These are phyloP conservation scores for Suillus subaureus DNA, from an alignment of 768 basidiomycete genomes.

Conservation along the genomic window DNA sequence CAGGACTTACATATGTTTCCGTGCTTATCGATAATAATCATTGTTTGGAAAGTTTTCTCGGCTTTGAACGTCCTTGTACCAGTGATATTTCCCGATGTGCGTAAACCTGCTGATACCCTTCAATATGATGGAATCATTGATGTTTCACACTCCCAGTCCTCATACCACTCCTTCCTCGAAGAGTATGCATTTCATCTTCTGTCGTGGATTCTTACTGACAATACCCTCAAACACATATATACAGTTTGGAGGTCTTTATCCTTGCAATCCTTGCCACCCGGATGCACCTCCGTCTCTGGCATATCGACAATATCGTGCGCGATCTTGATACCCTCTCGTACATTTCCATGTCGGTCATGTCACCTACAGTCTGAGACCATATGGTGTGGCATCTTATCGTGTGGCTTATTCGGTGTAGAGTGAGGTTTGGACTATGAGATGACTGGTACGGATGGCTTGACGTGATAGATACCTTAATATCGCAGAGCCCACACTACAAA, in stretches of 20 bases:
- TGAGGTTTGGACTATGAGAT: not conserved
- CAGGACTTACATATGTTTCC: not conserved
- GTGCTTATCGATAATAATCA: not conserved
- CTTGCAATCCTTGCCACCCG: not conserved
- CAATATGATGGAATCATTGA: not conserved
- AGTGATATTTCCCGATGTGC: not conserved
- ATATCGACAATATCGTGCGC: not conserved
- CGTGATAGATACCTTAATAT: not conserved
- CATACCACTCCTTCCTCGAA: not conserved
- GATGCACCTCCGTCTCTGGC: constrained; percentile 2
- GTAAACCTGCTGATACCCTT: not conserved
- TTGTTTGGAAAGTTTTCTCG: not conserved
- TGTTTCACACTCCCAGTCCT: not conserved
- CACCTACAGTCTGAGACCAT: not conserved
- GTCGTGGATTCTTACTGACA: not conserved
- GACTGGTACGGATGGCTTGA: not conserved
- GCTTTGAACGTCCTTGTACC: not conserved
- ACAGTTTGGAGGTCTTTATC: not conserved
- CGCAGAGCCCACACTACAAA: not conserved
- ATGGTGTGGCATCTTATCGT: not conserved
- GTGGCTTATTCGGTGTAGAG: not conserved
- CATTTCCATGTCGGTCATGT: not conserved
- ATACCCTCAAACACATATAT: not conserved
- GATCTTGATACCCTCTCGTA: not conserved
- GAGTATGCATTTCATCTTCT: not conserved